These are phyloP conservation scores for Trichoderma brevicompactum DNA, from an alignment of 2,329 filamentous ascomycete species.

Conservation along the genomic window DNA sequence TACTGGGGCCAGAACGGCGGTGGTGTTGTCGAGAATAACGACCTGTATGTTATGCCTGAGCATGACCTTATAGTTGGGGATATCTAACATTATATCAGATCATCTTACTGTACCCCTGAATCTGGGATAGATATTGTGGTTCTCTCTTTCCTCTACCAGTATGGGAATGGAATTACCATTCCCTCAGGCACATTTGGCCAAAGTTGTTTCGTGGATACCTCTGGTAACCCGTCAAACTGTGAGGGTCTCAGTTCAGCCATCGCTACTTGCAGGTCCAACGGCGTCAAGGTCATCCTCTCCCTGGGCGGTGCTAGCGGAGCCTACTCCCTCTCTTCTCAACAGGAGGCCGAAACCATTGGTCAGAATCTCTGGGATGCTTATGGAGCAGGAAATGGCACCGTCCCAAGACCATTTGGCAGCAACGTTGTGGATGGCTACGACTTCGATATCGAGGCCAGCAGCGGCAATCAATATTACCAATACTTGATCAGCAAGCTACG, in stretches of 20 bases:
- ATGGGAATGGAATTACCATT: conserved; percentile 34
- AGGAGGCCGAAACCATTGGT: conserved; percentile 33
- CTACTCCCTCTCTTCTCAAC: conserved; percentile 32
- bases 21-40: conserved; percentile 33
- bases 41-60: no score
- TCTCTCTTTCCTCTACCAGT: conserved; percentile 48
- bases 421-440: conserved; percentile 34
- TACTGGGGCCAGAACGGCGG: conserved; percentile 41
- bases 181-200: conserved; percentile 48
- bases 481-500: conserved; percentile 34
- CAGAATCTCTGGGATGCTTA: conserved; percentile 36
- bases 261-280: conserved; percentile 34
- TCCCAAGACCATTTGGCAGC: conserved; percentile 32
- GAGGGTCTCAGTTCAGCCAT: conserved; percentile 31
- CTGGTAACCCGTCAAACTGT: conserved; percentile 38
- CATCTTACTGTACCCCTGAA: conserved; percentile 43
- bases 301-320: conserved; percentile 32
- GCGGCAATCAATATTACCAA: conserved; percentile 33
- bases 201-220: conserved; percentile 43
- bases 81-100: no score
- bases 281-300: conserved; percentile 33
- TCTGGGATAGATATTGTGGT: conserved; percentile 50
- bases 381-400: conserved; percentile 22
- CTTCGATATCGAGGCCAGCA: conserved; percentile 35
- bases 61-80: no score